These are phyloP conservation scores for Penstemon eatonii DNA, from an alignment of 257 asterid genomes.

Conservation along the genomic window DNA sequence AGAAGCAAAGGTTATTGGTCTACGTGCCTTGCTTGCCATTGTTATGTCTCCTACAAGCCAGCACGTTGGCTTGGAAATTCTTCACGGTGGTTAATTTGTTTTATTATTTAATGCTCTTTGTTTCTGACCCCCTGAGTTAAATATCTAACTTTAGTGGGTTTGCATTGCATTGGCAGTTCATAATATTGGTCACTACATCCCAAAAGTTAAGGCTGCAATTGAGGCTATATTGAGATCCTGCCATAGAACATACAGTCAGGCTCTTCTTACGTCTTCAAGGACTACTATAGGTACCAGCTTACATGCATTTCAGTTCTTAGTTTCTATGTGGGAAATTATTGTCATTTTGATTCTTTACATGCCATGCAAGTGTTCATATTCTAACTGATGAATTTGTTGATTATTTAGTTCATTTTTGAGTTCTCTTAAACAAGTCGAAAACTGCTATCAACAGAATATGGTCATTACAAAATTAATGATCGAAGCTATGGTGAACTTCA, in stretches of 20 bases:
- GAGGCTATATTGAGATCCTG: constrained; percentile 92
- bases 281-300: constrained; percentile 74
- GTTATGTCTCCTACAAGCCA: constrained; percentile 94
- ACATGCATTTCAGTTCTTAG: constrained; percentile 26
- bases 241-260: constrained; percentile 81
- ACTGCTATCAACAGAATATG: neutral
- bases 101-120: constrained; percentile 24
- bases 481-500: constrained; percentile 3
- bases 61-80: constrained; percentile 95
- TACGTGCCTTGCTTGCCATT: constrained; percentile 97
- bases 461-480: constrained; percentile 1
- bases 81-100: constrained; percentile 67
- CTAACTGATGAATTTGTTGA: constrained; percentile 22
- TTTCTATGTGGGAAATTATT: constrained; percentile 8
- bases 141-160: constrained; percentile 27
- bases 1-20: constrained; percentile 98
- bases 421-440: constrained; percentile 14
- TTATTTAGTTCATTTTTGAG: constrained; percentile 5
- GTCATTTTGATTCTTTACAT: constrained; percentile 13
- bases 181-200: constrained; percentile 93
- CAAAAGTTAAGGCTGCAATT: constrained; percentile 96
- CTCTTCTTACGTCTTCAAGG: constrained; percentile 96
- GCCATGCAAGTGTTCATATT: constrained; percentile 14
- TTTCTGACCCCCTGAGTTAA: constrained; percentile 19
- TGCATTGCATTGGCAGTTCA: constrained; percentile 63